Percentiles rank a stretch among this genome's conserved stretches.
Conservation (phyloP, 331 rosid species). For the Cydonia oblonga region DNA sequence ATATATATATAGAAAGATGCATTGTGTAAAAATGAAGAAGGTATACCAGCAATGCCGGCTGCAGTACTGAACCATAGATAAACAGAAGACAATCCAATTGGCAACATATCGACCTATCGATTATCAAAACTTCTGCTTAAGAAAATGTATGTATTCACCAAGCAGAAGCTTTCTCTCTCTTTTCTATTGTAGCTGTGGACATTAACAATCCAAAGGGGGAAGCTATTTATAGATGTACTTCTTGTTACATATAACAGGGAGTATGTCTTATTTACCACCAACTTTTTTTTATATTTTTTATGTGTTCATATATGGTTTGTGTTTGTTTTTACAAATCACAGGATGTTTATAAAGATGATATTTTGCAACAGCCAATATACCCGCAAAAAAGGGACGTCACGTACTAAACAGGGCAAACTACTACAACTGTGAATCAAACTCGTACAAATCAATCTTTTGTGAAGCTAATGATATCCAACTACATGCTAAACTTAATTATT, state of each 20-base stretch:
- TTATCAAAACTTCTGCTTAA: neutral
- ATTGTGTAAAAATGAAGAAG: neutral
- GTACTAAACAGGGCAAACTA: no score
- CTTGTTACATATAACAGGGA: neutral
- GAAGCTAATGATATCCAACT: neutral
- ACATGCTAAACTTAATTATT: neutral
- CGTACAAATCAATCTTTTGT: neutral
- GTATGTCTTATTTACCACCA: neutral
- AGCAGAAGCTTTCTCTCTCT: neutral
- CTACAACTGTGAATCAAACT: neutral
- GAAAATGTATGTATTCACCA: neutral
- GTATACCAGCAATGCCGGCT: constrained; percentile 76
- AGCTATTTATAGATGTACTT: neutral
- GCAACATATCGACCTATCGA: neutral
- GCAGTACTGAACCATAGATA: constrained; percentile 35
- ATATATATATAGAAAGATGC: neutral
- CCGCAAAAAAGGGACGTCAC: neutral
- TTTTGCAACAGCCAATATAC: neutral
- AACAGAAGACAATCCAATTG: constrained; percentile 16
- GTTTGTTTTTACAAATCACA: no score
- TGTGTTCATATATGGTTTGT: neutral
- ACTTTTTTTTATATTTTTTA: neutral
- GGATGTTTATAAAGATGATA: neutral
- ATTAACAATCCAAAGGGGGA: neutral
- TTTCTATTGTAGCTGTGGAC: neutral